phyloP scores from a whole-genome alignment of 179 eudicot genomes.

The Corrigiola litoralis region DNA sequence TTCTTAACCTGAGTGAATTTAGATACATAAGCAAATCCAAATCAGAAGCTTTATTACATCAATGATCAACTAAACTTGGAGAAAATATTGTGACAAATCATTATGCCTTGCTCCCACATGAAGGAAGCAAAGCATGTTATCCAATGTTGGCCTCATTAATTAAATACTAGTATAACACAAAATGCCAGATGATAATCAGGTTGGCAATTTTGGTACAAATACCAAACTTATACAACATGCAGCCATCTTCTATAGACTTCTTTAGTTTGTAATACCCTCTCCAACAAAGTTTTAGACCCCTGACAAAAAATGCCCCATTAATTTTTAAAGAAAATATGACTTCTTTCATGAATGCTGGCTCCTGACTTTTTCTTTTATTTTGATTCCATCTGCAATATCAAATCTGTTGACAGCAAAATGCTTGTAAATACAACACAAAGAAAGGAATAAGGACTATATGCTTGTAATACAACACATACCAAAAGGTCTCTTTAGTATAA shows the following conservation, averaged over 20 bases:
- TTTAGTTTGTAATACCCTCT: too few species aligned
- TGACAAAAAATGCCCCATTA: too few species aligned
- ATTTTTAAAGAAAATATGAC: too few species aligned
- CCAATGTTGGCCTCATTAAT: conserved; percentile 22
- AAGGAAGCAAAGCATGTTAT: conserved; percentile 44
- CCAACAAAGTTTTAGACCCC: too few species aligned
- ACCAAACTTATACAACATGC: conserved; percentile 25
- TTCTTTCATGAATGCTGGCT: too few species aligned
- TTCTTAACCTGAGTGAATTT: background rate
- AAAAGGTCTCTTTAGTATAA: too few species aligned
- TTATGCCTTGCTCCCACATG: conserved; percentile 39
- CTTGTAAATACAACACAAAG: too few species aligned
- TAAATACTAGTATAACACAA: conserved; percentile 7
- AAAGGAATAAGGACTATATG: too few species aligned
- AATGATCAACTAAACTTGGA: background rate
- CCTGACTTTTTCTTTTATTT: too few species aligned
- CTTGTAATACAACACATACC: too few species aligned
- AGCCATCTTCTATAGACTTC: conserved; percentile 4
- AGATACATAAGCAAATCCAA: background rate
- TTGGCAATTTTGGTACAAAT: conserved; percentile 24
- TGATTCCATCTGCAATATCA: too few species aligned
- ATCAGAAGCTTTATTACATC: background rate
- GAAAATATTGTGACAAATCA: conserved; percentile 27
- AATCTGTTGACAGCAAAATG: too few species aligned
- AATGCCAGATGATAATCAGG: conserved; percentile 22